Evolutionary conservation across 1,139 yeast species (phyloP).

Genomic region (Hanseniaspora gamundiae): DNA sequence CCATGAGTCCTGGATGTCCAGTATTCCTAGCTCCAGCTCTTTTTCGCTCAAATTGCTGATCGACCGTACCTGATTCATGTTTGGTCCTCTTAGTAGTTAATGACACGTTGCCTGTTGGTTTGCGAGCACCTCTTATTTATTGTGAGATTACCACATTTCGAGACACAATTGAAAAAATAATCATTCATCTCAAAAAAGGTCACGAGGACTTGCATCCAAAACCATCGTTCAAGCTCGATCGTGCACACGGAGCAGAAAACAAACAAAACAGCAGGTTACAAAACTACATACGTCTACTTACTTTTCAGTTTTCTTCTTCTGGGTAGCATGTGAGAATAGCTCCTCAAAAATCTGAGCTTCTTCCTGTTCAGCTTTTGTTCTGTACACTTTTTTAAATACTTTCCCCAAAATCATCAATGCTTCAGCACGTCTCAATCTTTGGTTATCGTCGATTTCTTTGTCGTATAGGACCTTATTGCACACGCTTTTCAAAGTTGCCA

Average conservation of each 20-base stretch:
- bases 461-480: conserved; percentile 72
- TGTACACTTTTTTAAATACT: conserved; percentile 50
- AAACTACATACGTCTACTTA: neutral
- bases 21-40: conserved; percentile 52
- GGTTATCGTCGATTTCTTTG: conserved; percentile 37
- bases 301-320: conserved; percentile 38
- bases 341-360: conserved; percentile 88
- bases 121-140: too few relatives aligned
- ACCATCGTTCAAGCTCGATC: too few relatives aligned
- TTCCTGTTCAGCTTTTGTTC: conserved; percentile 80
- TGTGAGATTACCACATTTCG: too few relatives aligned
- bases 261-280: too few relatives aligned
- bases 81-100: neutral
- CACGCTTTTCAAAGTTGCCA: conserved; percentile 75
- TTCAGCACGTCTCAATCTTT: conserved; percentile 65
- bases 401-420: conserved; percentile 65
- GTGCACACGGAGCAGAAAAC: too few relatives aligned
- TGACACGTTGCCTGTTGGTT: too few relatives aligned
- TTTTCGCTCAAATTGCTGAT: conserved; percentile 32
- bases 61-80: neutral
- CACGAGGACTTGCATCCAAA: too few relatives aligned
- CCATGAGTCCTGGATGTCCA: conserved; percentile 62
- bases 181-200: too few relatives aligned
- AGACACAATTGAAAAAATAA: too few relatives aligned
- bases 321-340: conserved; percentile 81